These are phyloP conservation scores for Toxicodendron radicans DNA, from an alignment of 345 rosid species.

Conservation along the genomic window DNA sequence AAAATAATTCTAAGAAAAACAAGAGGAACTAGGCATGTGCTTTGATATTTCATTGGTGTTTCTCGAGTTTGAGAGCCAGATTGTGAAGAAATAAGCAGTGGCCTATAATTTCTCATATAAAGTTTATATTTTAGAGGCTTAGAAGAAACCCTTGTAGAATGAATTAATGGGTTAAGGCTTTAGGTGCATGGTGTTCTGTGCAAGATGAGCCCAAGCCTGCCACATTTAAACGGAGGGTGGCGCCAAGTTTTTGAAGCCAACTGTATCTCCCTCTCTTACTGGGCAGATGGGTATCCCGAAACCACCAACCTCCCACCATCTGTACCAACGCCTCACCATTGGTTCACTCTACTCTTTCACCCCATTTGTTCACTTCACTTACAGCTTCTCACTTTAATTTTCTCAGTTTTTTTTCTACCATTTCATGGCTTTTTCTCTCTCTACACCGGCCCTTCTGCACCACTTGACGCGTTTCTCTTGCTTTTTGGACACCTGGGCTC, in stretches of 20 bases:
- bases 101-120: neutral
- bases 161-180: neutral
- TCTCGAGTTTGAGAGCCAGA: neutral
- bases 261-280: constrained; percentile 25
- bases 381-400: constrained; percentile 1
- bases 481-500: constrained; percentile 35
- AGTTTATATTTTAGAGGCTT: neutral
- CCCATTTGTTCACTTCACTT: constrained; percentile 13
- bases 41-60: neutral
- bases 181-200: constrained; percentile 17
- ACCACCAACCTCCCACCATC: constrained; percentile 34
- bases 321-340: constrained; percentile 25
- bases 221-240: constrained; percentile 40
- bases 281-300: constrained; percentile 42
- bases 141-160: too few relatives aligned
- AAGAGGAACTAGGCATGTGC: neutral
- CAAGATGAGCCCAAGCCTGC: constrained; percentile 12
- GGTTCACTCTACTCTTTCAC: constrained; percentile 7
- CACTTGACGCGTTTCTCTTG: constrained; percentile 34
- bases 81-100: neutral
- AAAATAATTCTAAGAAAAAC: neutral
- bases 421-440: constrained; percentile 16
- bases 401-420: constrained; percentile 5
- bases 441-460: constrained; percentile 13
- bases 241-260: constrained; percentile 32